Conservation (phyloP, 352 stramenopile species). For the Pythium rishiriense region DNA sequence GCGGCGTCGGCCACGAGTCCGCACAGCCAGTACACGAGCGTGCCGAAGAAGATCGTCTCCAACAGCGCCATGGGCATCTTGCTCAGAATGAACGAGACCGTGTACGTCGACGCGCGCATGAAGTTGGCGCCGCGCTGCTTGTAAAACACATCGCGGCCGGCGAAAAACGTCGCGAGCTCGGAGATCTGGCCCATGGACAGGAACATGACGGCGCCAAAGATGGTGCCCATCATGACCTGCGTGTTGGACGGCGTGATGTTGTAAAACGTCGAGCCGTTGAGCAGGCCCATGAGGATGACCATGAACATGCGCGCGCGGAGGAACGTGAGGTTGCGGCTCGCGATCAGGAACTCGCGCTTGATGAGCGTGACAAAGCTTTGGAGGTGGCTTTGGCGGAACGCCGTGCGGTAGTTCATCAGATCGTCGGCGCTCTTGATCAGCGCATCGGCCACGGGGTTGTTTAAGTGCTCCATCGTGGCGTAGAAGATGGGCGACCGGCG, state of each 20-base stretch:
- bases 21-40: slow-evolving; percentile 81
- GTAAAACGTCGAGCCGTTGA: slow-evolving; percentile 52
- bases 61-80: slow-evolving; percentile 60
- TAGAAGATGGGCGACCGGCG: slow-evolving; percentile 44
- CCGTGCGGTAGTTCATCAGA: too few species aligned
- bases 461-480: too few species aligned
- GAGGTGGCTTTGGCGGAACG: too few species aligned
- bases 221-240: slow-evolving; percentile 69
- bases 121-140: slow-evolving; percentile 88
- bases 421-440: too few species aligned
- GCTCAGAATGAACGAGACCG: slow-evolving; percentile 51
- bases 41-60: slow-evolving; percentile 46
- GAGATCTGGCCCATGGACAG: slow-evolving; percentile 71
- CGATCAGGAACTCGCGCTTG: slow-evolving; percentile 75
- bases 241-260: slow-evolving; percentile 39
- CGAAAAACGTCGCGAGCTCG: slow-evolving; percentile 76
- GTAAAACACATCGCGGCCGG: slow-evolving; percentile 68
- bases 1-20: slow-evolving; percentile 35
- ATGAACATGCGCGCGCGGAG: slow-evolving; percentile 36
- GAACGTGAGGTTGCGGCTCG: slow-evolving; percentile 44
- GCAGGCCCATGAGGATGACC: slow-evolving; percentile 44
- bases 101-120: slow-evolving; percentile 70
- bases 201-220: slow-evolving; percentile 82
- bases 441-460: too few species aligned
- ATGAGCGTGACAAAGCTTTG: slow-evolving; percentile 48